Evolutionary conservation across 139 green algal genomes (phyloP).

Genomic region (Chlamydomonas urium): DNA sequence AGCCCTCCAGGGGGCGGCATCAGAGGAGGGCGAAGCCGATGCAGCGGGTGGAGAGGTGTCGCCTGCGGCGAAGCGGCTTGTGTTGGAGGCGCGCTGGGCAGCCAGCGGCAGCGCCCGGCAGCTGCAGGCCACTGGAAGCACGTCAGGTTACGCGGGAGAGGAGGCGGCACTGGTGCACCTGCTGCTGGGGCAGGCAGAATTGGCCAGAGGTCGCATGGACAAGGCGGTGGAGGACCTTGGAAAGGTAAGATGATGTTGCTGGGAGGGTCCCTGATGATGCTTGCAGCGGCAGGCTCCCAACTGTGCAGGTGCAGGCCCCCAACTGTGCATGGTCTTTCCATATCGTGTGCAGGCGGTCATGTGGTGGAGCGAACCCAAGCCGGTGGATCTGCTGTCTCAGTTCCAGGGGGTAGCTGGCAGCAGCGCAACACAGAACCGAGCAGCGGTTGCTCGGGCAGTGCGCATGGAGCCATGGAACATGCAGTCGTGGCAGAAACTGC

Average conservation of each 20-base stretch:
- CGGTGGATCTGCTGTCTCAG: too few species aligned
- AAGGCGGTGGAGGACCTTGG: neutral
- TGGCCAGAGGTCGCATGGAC: conserved; percentile 14
- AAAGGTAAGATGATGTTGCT: conserved; percentile 14
- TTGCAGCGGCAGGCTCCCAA: too few species aligned
- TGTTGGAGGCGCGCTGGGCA: conserved; percentile 22
- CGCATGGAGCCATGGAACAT: too few species aligned
- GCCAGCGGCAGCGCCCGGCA: conserved; percentile 6
- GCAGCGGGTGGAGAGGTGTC: neutral
- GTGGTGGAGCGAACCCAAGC: too few species aligned
- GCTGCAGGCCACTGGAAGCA: neutral
- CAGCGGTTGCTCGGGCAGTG: too few species aligned
- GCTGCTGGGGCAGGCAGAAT: conserved; percentile 18
- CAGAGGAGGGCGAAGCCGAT: conserved; percentile 6
- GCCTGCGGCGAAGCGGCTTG: neutral
- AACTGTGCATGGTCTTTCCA: too few species aligned
- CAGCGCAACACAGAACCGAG: too few species aligned
- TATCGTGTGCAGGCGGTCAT: too few species aligned
- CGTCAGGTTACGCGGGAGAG: neutral
- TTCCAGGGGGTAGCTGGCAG: too few species aligned
- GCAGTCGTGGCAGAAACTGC: too few species aligned
- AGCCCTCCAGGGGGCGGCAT: neutral
- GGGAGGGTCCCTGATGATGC: too few species aligned
- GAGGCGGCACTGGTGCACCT: conserved; percentile 21
- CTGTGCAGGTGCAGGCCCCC: too few species aligned